Conservation (phyloP, 495 filamentous ascomycete species). For the Tuber melanosporum region DNA sequence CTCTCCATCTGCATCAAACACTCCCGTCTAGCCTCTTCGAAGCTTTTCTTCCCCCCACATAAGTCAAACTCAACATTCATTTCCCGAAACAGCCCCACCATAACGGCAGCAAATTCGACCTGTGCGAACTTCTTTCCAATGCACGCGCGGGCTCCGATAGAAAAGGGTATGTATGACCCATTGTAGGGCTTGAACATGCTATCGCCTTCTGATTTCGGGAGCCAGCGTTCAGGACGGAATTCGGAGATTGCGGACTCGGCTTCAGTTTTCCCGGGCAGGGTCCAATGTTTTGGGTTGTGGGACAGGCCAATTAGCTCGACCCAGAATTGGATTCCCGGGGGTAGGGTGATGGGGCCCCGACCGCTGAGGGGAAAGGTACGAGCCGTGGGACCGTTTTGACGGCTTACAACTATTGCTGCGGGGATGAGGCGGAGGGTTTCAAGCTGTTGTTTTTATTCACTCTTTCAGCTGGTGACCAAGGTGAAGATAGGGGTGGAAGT, state of each 20-base stretch:
- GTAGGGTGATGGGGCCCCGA: not conserved
- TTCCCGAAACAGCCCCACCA: conserved; percentile 59
- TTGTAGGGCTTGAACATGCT: not conserved
- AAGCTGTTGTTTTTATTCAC: not conserved
- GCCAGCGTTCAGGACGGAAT: not conserved
- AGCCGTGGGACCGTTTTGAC: not conserved
- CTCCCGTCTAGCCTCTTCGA: not conserved
- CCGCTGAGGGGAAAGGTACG: not conserved
- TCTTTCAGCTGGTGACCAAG: not conserved
- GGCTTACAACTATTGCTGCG: not conserved
- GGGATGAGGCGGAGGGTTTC: not conserved
- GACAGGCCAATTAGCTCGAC: not conserved
- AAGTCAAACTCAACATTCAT: conserved; percentile 56
- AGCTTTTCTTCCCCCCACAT: not conserved
- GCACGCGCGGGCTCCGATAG: conserved; percentile 63
- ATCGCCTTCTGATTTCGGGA: not conserved
- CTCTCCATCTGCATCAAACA: not conserved
- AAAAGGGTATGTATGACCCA: conserved; percentile 58
- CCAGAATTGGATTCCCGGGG: not conserved
- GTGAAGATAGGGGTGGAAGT: no score
- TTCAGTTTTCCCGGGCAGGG: not conserved
- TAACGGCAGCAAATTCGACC: conserved; percentile 63
- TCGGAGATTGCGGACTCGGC: not conserved
- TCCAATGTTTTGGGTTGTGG: not conserved
- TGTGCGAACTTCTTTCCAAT: conserved; percentile 66